Evolutionary conservation across 1,139 yeast genomes (phyloP), one percentile per base, ranked within the genome.

Genomic region (Candida frijolesensis): DNA sequence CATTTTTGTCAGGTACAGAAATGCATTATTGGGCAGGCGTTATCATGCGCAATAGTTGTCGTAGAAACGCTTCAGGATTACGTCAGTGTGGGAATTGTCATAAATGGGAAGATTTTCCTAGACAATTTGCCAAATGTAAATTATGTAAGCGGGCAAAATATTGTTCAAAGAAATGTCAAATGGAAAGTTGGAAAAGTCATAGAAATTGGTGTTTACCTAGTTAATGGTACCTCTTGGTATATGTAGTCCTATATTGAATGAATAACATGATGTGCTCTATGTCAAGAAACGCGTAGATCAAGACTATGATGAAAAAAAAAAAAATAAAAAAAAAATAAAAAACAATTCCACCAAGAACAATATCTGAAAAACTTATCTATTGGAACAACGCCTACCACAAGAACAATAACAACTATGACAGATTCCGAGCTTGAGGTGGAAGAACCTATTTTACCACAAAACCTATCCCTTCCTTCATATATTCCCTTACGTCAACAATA

Each of bases 71-170:
- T 64, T 96, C 96, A 27, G 97, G 98, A 2, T 88, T 94, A 34
- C 80, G 98, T 47, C 99, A 94, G 70, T 94, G 99, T 69, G 97
- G 98, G 1, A 87, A 86, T 66, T 94, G 99, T 70, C 97, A 97
- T n/a, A 85, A 80, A 63, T 94, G 99, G 99, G 99, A 94, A 67
- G 82, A 80, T 42, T 84, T 73, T 56, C 97, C 97, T 11, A 80
- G 96, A 45, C 96, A 92, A 65, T 94, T 92, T 72, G 96, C 96
- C 56, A 94, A 94, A 68, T 94, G 99, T 67, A 79, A 97, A 53
- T 80, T 96, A 48, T 94, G 99, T 69, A 90, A 92, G 67, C 75
- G 98, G 53, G 91, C 99, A 1, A 94, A 94, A 71, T 94, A 94
- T 66, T 94, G 99, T 65, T 86, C 96, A 14, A 82, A 94, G 58